These are phyloP conservation scores for Akanthomyces lecanii DNA, from an alignment of 2,329 filamentous ascomycete genomes.

Conservation along the genomic window DNA sequence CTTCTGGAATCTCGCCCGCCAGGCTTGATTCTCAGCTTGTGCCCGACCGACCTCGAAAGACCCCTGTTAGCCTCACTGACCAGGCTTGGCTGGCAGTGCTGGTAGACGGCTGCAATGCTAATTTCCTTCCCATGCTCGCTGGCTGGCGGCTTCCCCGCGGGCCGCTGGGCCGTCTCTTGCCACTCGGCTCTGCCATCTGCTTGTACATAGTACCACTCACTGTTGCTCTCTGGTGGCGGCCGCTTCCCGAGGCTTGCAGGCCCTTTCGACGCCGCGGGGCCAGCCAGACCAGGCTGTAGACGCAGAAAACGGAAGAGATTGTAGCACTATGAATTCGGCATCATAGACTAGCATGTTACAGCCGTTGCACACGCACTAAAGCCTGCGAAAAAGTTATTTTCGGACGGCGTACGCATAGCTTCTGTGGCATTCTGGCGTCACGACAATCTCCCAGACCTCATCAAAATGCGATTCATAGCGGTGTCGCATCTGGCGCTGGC, in stretches of 20 bases:
- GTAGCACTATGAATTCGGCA: neutral
- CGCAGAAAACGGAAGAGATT: neutral
- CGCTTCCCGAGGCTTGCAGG: neutral
- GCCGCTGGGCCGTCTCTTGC: too few species aligned
- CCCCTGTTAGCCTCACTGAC: neutral
- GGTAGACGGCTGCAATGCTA: neutral
- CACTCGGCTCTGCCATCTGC: too few species aligned
- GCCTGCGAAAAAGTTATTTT: neutral
- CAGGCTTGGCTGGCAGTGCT: neutral
- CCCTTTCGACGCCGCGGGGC: neutral
- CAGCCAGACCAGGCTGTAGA: neutral
- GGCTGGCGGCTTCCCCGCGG: too few species aligned
- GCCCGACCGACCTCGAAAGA: neutral
- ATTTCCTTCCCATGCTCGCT: neutral
- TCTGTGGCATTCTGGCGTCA: neutral
- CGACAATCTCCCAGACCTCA: neutral
- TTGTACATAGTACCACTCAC: too few species aligned
- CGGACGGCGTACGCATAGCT: neutral
- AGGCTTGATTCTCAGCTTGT: conserved; percentile 12
- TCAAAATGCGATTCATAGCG: neutral
- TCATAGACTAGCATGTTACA: neutral
- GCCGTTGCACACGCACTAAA: neutral
- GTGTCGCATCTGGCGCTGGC: neutral
- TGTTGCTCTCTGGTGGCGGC: neutral
- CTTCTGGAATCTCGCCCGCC: conserved; percentile 4